phyloP scores from a whole-genome alignment of 2,329 filamentous ascomycete genomes.

The Trichophyton verrucosum region DNA sequence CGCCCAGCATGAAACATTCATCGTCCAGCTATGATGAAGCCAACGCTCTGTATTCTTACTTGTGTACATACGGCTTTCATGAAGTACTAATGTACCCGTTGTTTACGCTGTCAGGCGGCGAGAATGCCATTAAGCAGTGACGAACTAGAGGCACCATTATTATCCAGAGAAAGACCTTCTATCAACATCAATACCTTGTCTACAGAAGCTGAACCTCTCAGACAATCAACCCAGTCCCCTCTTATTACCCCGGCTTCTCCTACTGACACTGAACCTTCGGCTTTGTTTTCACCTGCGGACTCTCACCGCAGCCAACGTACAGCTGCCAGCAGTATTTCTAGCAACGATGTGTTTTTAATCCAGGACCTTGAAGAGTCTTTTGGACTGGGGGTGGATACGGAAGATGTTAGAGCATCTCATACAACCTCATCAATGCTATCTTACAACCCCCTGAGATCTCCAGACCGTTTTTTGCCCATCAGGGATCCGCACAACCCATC shows the following conservation, averaged over 20 bases:
- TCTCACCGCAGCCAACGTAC: neutral
- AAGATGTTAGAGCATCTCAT: neutral
- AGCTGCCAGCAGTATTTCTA: neutral
- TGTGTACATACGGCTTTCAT: neutral
- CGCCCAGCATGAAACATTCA: neutral
- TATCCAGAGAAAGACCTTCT: neutral
- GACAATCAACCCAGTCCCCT: neutral
- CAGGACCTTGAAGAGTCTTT: neutral
- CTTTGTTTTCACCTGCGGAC: neutral
- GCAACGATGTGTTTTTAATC: neutral
- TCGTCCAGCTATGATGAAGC: neutral
- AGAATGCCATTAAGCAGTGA: slow-evolving; percentile 3
- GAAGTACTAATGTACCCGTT: neutral
- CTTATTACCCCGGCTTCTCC: neutral
- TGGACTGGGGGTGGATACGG: neutral
- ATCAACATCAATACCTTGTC: neutral
- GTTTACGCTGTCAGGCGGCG: neutral
- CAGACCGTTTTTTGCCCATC: slow-evolving; percentile 48
- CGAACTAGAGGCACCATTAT: neutral
- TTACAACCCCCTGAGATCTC: slow-evolving; percentile 23
- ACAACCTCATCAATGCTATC: neutral
- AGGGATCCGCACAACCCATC: slow-evolving; percentile 32
- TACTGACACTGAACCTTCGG: slow-evolving; percentile 1
- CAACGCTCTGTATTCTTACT: neutral
- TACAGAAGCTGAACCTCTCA: neutral